phyloP scores from a whole-genome alignment of 1,284 basidiomycete genomes.

The Rhodofomes roseus region DNA sequence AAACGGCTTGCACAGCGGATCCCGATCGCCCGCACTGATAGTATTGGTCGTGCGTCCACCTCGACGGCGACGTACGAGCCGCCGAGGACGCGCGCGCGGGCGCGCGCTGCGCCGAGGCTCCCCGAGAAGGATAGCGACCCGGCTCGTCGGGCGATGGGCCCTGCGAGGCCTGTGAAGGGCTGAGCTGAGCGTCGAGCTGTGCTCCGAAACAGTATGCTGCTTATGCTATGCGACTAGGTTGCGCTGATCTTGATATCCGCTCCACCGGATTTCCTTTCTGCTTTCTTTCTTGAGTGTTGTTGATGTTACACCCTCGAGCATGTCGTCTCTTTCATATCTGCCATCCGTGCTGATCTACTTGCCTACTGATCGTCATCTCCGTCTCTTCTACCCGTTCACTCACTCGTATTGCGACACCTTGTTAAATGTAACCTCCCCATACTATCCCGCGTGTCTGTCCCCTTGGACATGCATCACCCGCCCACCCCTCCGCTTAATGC shows the following conservation, averaged over 20 bases:
- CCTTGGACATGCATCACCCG: background rate
- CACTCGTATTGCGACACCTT: constrained; percentile 1
- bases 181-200: background rate
- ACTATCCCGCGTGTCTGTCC: background rate
- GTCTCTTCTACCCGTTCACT: background rate
- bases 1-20: constrained; percentile 16
- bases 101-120: constrained; percentile 12
- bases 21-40: constrained; percentile 8
- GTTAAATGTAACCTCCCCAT: background rate
- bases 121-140: constrained; percentile 26
- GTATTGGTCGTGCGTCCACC: background rate
- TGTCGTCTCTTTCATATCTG: background rate
- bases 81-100: constrained; percentile 17
- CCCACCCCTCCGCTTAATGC: background rate
- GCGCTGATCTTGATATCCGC: background rate
- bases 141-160: constrained; percentile 23
- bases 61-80: constrained; percentile 5
- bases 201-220: background rate
- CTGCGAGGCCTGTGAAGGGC: constrained; percentile 1
- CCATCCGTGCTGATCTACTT: background rate
- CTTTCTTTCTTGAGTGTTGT: background rate
- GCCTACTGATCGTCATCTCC: background rate
- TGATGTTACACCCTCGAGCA: background rate
- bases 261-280: background rate
- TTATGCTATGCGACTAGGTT: background rate